Conservation (phyloP, 805 yeast genomes). For the Suhomyces prunicola region DNA sequence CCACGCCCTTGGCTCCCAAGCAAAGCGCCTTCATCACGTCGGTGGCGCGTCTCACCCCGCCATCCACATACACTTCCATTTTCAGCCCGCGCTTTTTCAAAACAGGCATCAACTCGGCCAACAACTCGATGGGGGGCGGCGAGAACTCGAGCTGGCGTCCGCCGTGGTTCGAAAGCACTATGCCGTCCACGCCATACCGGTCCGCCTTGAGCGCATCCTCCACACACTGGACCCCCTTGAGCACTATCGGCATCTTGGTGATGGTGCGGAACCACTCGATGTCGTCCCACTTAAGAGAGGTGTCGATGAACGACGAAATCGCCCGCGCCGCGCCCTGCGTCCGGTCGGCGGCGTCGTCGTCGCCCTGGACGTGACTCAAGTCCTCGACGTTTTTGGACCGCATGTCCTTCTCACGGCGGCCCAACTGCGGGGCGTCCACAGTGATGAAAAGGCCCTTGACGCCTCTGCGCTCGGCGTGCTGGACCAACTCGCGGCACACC, state of each 20-base stretch:
- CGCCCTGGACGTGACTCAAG: slow-evolving; percentile 23
- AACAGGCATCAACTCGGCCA: slow-evolving; percentile 51
- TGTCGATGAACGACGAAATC: slow-evolving; percentile 43
- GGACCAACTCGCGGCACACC: slow-evolving; percentile 27
- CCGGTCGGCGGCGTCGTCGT: slow-evolving; percentile 27
- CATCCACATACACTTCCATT: slow-evolving; percentile 67
- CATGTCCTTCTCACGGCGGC: slow-evolving; percentile 51
- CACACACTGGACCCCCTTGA: slow-evolving; percentile 65
- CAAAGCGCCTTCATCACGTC: slow-evolving; percentile 76
- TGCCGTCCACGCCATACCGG: slow-evolving; percentile 58
- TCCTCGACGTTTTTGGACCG: slow-evolving; percentile 31
- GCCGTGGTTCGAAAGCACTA: slow-evolving; percentile 70
- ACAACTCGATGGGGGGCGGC: slow-evolving; percentile 58
- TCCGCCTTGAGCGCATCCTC: slow-evolving; percentile 64
- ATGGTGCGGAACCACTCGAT: slow-evolving; percentile 38
- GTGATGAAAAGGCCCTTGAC: slow-evolving; percentile 51
- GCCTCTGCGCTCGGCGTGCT: slow-evolving; percentile 37
- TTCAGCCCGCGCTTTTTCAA: slow-evolving; percentile 42
- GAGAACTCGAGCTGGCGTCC: slow-evolving; percentile 69
- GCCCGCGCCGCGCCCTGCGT: slow-evolving; percentile 26
- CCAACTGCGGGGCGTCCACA: slow-evolving; percentile 54
- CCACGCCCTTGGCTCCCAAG: slow-evolving; percentile 73
- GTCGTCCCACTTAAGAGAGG: slow-evolving; percentile 38
- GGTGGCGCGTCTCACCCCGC: slow-evolving; percentile 75
- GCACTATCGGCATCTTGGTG: slow-evolving; percentile 38